Percentiles rank a stretch among this genome's conserved stretches.
Conservation (phyloP, 306 rosid species). For the Lathyrus aphaca region DNA sequence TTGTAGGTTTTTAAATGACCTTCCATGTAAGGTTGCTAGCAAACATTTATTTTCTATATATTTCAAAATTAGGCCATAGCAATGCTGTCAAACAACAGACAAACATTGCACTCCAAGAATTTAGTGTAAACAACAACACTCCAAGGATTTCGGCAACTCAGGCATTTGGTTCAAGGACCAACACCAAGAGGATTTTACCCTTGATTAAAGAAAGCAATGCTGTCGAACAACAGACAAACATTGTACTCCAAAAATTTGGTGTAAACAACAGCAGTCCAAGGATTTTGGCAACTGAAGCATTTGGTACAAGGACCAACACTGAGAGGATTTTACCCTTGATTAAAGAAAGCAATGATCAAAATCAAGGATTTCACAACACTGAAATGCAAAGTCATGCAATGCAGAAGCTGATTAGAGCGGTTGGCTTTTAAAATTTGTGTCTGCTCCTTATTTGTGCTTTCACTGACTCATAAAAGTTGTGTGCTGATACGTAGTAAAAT, state of each 20-base stretch:
- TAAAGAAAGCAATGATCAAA: conserved; percentile 1
- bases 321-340: conserved; percentile 26
- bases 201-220: conserved; percentile 1
- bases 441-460: conserved; percentile 15
- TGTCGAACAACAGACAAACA: background rate
- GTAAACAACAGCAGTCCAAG: background rate
- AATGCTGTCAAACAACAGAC: conserved; percentile 8
- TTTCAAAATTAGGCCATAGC: conserved; percentile 17
- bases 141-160: background rate
- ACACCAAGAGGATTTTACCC: conserved; percentile 26
- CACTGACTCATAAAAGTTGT: conserved; percentile 2
- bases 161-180: conserved; percentile 16
- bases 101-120: background rate
- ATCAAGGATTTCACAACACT: conserved; percentile 29
- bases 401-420: conserved; percentile 40
- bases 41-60: conserved; percentile 20
- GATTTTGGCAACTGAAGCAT: background rate
- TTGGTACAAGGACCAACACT: conserved; percentile 12
- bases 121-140: background rate
- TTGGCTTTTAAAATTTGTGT: conserved; percentile 31
- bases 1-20: conserved; percentile 9
- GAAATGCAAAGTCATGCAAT: conserved; percentile 37
- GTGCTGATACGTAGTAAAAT: conserved; percentile 13
- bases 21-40: conserved; percentile 13
- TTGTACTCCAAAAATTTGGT: conserved; percentile 5